A percentile compares a stretch with the other conserved stretches of the same genome.
Conservation (phyloP, 1,139 yeast genomes). For the Debaryomyces fabryi region DNA sequence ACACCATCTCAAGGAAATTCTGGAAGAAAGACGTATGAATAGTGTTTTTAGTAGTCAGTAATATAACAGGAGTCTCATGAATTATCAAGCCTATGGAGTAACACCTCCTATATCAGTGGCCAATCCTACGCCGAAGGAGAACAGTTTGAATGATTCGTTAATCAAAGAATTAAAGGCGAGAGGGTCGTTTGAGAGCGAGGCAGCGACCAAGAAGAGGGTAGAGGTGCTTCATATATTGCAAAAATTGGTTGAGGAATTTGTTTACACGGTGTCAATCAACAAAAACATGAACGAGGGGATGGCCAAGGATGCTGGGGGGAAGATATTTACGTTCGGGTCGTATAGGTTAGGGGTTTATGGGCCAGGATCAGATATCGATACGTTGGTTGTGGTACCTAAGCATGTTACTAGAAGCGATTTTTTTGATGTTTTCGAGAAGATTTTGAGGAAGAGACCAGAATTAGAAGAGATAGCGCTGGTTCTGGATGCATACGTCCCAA, state of each 20-base stretch:
- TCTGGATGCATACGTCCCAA: conserved; percentile 97
- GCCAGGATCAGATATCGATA: conserved; percentile 97
- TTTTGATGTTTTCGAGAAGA: conserved; percentile 71
- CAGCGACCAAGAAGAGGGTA: conserved; percentile 76
- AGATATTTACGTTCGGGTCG: conserved; percentile 92
- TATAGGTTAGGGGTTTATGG: conserved; percentile 95
- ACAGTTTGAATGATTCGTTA: conserved; percentile 69
- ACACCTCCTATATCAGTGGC: conserved; percentile 87
- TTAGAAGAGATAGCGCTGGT: conserved; percentile 88
- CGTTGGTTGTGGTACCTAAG: conserved; percentile 92
- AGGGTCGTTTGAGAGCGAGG: conserved; percentile 87
- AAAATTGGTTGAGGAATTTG: conserved; percentile 75
- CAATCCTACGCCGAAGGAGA: conserved; percentile 83
- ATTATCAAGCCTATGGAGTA: conserved; percentile 61
- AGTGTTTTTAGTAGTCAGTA: not conserved
- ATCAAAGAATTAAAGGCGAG: conserved; percentile 79
- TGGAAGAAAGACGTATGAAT: not conserved
- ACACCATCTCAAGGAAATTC: conserved; percentile 5
- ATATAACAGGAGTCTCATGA: conserved; percentile 20
- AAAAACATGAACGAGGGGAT: conserved; percentile 96
- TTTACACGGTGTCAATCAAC: conserved; percentile 71
- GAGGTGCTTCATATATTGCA: conserved; percentile 74
- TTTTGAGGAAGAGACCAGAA: conserved; percentile 72
- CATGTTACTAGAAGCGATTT: conserved; percentile 92
- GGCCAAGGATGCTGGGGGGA: conserved; percentile 98